phyloP scores from a whole-genome alignment of 2,329 filamentous ascomycete genomes.

The Byssochlamys sp. region DNA sequence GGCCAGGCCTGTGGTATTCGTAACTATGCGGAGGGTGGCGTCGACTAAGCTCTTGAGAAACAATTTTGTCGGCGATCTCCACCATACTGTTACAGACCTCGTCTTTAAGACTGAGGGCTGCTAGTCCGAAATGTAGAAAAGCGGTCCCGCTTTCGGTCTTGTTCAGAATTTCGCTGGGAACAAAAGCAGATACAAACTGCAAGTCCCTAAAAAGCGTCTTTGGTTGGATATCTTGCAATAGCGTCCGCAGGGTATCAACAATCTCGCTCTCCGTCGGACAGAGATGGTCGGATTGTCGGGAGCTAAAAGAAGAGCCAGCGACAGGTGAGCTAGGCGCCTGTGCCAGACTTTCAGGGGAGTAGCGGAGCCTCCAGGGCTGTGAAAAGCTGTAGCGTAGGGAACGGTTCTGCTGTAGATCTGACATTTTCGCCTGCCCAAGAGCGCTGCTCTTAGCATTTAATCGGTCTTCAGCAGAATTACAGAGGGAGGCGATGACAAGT shows the following conservation, averaged over 20 bases:
- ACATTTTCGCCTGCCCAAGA: slow-evolving; percentile 3
- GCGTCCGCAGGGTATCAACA: slow-evolving; percentile 54
- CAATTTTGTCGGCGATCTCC: slow-evolving; percentile 61
- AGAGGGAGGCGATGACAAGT: slow-evolving; percentile 67
- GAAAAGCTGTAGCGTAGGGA: slow-evolving; percentile 25
- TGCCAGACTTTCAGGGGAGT: slow-evolving; percentile 9
- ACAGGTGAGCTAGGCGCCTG: slow-evolving; percentile 15
- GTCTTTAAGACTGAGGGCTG: slow-evolving; percentile 77
- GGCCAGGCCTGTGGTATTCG: slow-evolving; percentile 20
- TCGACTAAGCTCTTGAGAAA: slow-evolving; percentile 44
- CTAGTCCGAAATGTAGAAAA: slow-evolving; percentile 82
- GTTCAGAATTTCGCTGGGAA: slow-evolving; percentile 49
- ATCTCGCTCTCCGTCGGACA: slow-evolving; percentile 54
- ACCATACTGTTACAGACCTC: slow-evolving; percentile 78
- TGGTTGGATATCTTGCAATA: slow-evolving; percentile 64
- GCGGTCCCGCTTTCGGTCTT: slow-evolving; percentile 58
- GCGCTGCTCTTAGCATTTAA: slow-evolving; percentile 3
- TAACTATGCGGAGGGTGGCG: slow-evolving; percentile 22
- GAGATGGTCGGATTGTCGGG: slow-evolving; percentile 35
- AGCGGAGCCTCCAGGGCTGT: slow-evolving; percentile 9
- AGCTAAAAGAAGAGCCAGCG: slow-evolving; percentile 23
- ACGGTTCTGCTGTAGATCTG: slow-evolving; percentile 9
- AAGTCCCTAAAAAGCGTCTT: slow-evolving; percentile 72
- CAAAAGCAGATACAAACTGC: slow-evolving; percentile 58
- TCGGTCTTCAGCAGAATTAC: slow-evolving; percentile 40